phyloP scores from a whole-genome alignment of 2,329 filamentous ascomycete genomes.

The Neodidymelliopsis sp. region DNA sequence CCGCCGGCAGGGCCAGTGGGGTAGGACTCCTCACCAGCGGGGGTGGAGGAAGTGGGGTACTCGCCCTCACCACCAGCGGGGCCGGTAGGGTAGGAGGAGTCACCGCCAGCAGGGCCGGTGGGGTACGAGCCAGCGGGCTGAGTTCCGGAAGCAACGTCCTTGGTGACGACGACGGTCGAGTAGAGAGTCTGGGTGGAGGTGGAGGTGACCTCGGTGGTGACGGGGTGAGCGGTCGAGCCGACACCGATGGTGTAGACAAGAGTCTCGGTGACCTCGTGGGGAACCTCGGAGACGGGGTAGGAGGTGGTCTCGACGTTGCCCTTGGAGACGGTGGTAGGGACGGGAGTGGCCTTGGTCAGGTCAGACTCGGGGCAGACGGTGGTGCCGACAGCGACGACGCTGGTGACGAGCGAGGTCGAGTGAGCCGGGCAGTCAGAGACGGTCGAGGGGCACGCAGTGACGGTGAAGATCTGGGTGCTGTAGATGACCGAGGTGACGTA shows the following conservation, averaged over 20 bases:
- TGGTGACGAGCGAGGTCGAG: slow-evolving; percentile 49
- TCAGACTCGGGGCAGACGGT: slow-evolving; percentile 52
- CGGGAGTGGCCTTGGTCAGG: slow-evolving; percentile 22
- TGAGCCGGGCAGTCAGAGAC: slow-evolving; percentile 50
- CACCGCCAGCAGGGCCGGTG: slow-evolving; percentile 21
- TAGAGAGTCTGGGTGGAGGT: slow-evolving; percentile 44
- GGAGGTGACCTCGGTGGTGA: slow-evolving; percentile 49
- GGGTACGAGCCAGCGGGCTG: slow-evolving; percentile 20
- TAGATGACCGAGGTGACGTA: slow-evolving; percentile 53
- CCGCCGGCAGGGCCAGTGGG: slow-evolving; percentile 8
- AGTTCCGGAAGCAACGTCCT: slow-evolving; percentile 17
- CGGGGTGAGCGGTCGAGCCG: slow-evolving; percentile 54
- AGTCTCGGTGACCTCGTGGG: slow-evolving; percentile 50
- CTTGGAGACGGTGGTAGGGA: slow-evolving; percentile 20
- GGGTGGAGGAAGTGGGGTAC: neutral
- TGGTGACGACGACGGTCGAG: slow-evolving; percentile 42
- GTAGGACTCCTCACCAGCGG: neutral
- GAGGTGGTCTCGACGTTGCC: slow-evolving; percentile 24
- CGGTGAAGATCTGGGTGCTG: slow-evolving; percentile 53
- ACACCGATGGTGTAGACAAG: slow-evolving; percentile 53
- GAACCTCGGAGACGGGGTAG: slow-evolving; percentile 36
- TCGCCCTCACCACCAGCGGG: slow-evolving; percentile 1
- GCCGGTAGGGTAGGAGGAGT: neutral
- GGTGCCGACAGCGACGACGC: slow-evolving; percentile 51
- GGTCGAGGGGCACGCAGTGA: slow-evolving; percentile 46